phyloP scores from a whole-genome alignment of 1,284 basidiomycete species.

The Fomitopsis palustris region DNA sequence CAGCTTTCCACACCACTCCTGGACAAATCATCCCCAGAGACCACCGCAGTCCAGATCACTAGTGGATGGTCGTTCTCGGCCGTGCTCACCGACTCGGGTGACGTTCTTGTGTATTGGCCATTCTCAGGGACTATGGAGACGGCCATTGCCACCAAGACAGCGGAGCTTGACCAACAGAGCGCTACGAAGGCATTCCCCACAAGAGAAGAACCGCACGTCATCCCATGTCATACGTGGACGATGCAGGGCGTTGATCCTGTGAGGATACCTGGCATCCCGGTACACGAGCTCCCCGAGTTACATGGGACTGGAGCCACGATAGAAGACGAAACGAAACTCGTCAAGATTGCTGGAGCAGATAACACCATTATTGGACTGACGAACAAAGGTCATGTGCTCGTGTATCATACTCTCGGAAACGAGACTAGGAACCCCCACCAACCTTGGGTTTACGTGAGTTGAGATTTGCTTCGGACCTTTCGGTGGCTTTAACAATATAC shows the following conservation, averaged over 20 bases:
- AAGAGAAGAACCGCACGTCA: conserved; percentile 31
- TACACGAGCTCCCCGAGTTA: conserved; percentile 41
- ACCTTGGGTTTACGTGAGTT: conserved; percentile 76
- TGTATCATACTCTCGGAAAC: conserved; percentile 42
- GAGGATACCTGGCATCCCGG: conserved; percentile 37
- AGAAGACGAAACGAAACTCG: conserved; percentile 44
- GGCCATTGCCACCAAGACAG: conserved; percentile 37
- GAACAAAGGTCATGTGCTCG: conserved; percentile 72
- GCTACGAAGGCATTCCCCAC: conserved; percentile 33
- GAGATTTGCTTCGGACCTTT: not conserved
- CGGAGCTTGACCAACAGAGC: conserved; percentile 40
- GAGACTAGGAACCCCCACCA: conserved; percentile 37
- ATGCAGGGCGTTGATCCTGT: conserved; percentile 45
- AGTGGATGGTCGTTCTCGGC: conserved; percentile 81
- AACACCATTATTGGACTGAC: conserved; percentile 71
- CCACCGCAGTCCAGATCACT: conserved; percentile 63
- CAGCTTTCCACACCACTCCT: conserved; percentile 49
- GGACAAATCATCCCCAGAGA: conserved; percentile 39
- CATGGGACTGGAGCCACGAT: conserved; percentile 28
- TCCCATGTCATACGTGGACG: conserved; percentile 62
- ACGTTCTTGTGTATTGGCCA: conserved; percentile 79
- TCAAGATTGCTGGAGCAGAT: conserved; percentile 76
- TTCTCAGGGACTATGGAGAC: conserved; percentile 40
- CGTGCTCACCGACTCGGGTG: conserved; percentile 64
- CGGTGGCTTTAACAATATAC: conserved; percentile 4